Conservation (phyloP, 169 alveolate species). For the Eimeria necatrix region DNA sequence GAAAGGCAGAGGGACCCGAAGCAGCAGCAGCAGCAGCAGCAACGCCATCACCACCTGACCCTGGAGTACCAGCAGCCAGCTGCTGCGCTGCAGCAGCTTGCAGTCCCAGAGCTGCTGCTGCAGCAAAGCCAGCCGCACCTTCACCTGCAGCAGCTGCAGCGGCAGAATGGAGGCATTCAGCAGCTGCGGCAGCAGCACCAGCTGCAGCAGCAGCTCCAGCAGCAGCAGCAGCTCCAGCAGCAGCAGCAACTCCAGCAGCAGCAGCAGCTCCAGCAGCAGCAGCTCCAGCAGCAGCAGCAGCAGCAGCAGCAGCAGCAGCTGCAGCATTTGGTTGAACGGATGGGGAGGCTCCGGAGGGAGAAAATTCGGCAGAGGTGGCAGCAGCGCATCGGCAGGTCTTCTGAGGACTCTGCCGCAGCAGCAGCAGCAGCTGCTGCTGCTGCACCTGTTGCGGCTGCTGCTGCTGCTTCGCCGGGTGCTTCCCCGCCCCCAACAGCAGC, state of each 20-base stretch:
- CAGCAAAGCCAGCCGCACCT: too few relatives aligned
- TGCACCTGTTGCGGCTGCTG: background rate
- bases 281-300: constrained; percentile 30
- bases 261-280: background rate
- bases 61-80: too few relatives aligned
- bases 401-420: constrained; percentile 18
- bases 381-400: constrained; percentile 15
- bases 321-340: constrained; percentile 15
- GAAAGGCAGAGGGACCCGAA: background rate
- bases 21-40: background rate
- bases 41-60: too few relatives aligned
- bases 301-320: constrained; percentile 36
- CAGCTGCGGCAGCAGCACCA: constrained; percentile 10
- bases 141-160: background rate
- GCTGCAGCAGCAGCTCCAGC: constrained; percentile 24
- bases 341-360: constrained; percentile 36
- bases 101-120: too few relatives aligned
- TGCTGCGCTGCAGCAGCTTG: too few relatives aligned
- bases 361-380: constrained; percentile 46
- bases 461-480: background rate
- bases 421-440: background rate
- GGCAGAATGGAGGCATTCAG: background rate
- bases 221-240: constrained; percentile 45
- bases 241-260: constrained; percentile 32
- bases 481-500: too few relatives aligned